Conservation (phyloP, 2,329 filamentous ascomycete genomes). For the Truncatella angustata region DNA sequence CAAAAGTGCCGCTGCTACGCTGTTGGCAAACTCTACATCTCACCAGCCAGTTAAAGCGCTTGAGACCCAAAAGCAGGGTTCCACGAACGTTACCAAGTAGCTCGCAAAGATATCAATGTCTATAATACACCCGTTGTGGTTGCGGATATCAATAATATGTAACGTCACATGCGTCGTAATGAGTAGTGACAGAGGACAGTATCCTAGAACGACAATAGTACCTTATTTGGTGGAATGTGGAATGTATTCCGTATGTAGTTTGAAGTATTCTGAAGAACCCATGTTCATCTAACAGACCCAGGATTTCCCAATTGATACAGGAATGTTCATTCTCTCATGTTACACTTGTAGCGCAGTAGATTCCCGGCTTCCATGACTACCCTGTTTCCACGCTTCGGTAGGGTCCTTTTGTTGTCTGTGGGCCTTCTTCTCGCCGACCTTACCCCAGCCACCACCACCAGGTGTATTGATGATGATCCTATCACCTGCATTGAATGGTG, state of each 20-base stretch:
- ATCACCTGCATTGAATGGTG: slow-evolving; percentile 73
- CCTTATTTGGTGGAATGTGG: no score
- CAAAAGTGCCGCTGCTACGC: no score
- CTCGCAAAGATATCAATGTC: no score
- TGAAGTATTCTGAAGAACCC: background rate
- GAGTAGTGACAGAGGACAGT: background rate
- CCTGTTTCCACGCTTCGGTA: slow-evolving; percentile 51
- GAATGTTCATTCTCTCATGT: no score
- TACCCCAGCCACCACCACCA: slow-evolving; percentile 76
- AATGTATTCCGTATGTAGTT: no score
- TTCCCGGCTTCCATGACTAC: slow-evolving; percentile 55
- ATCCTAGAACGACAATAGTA: no score
- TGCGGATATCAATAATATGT: background rate
- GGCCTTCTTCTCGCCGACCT: slow-evolving; percentile 54
- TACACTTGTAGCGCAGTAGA: slow-evolving; percentile 55
- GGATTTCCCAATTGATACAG: no score
- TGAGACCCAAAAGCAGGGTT: no score
- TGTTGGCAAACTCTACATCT: no score
- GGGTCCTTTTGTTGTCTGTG: slow-evolving; percentile 52
- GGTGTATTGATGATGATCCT: slow-evolving; percentile 76
- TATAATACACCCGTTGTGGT: no score
- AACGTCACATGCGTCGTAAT: background rate
- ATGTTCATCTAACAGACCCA: background rate
- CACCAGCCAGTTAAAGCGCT: no score
- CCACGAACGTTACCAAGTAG: no score